Conservation (phyloP, 2,329 filamentous ascomycete species). For the Blastomyces gilchristii region DNA sequence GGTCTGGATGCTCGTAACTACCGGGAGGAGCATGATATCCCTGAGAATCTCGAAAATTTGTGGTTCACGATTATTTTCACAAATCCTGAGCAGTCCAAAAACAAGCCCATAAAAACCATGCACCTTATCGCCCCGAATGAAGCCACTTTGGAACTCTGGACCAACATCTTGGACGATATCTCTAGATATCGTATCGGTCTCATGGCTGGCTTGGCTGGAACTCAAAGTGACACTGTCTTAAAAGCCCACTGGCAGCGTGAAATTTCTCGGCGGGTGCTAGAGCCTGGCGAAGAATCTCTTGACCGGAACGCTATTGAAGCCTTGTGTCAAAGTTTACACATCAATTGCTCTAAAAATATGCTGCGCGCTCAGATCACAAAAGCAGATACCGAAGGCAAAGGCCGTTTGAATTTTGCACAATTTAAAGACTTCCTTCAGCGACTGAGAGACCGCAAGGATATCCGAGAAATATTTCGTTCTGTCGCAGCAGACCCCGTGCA, state of each 20-base stretch:
- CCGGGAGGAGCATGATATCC: slow-evolving; percentile 67
- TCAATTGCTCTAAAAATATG: slow-evolving; percentile 71
- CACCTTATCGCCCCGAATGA: slow-evolving; percentile 73
- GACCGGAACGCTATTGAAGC: slow-evolving; percentile 69
- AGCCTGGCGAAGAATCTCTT: slow-evolving; percentile 54
- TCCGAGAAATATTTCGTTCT: slow-evolving; percentile 60
- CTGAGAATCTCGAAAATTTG: slow-evolving; percentile 55
- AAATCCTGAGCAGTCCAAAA: slow-evolving; percentile 65
- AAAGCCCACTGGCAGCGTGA: slow-evolving; percentile 77
- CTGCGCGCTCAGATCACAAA: slow-evolving; percentile 63
- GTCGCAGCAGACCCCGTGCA: slow-evolving; percentile 48
- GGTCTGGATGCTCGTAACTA: slow-evolving; percentile 81
- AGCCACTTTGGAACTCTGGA: slow-evolving; percentile 68
- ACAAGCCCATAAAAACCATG: slow-evolving; percentile 61
- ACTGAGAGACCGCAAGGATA: slow-evolving; percentile 74
- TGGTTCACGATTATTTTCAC: slow-evolving; percentile 91
- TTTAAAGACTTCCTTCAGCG: slow-evolving; percentile 75
- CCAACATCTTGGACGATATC: slow-evolving; percentile 69
- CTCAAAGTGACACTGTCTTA: slow-evolving; percentile 70
- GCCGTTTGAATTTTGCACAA: slow-evolving; percentile 63
- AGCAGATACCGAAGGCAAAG: slow-evolving; percentile 55
- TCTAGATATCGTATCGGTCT: slow-evolving; percentile 77
- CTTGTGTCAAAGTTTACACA: slow-evolving; percentile 81
- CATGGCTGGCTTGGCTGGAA: slow-evolving; percentile 77
- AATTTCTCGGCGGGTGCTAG: slow-evolving; percentile 53